Evolutionary conservation across 163 green algal species (phyloP).

Genomic region (Chlamydomonas reinhardtii): DNA sequence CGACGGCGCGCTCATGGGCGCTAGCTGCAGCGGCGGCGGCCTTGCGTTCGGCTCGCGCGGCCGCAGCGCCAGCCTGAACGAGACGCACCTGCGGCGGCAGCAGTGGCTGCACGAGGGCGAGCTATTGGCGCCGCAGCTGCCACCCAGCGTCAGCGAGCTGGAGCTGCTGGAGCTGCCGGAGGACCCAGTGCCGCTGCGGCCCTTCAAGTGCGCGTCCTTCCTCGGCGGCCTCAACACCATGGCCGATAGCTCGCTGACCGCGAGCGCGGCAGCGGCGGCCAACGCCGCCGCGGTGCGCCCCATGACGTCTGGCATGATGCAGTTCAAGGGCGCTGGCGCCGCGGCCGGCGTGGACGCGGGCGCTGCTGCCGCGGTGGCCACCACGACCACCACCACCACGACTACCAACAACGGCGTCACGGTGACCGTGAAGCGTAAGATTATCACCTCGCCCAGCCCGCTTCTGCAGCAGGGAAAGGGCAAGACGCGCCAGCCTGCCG

Average conservation of each 20-base stretch:
- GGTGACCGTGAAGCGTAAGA: slow-evolving; percentile 39
- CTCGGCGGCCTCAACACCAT: not conserved
- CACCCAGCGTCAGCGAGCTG: slow-evolving; percentile 31
- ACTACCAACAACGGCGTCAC: not conserved
- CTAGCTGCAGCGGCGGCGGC: too few species aligned
- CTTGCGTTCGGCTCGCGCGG: slow-evolving; percentile 11
- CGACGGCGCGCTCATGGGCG: not conserved
- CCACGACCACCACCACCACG: too few species aligned
- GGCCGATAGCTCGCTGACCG: not conserved
- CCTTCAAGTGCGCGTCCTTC: not conserved
- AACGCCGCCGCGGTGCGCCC: not conserved
- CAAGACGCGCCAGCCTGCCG: not conserved
- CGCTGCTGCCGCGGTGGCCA: too few species aligned
- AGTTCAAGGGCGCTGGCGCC: slow-evolving; percentile 20
- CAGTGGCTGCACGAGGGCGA: slow-evolving; percentile 31
- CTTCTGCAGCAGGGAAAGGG: slow-evolving; percentile 1
- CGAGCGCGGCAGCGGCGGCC: not conserved
- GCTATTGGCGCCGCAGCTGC: slow-evolving; percentile 38
- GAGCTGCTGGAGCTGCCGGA: slow-evolving; percentile 46
- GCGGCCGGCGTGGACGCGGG: not conserved
- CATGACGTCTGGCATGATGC: slow-evolving; percentile 1
- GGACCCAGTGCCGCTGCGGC: slow-evolving; percentile 2
- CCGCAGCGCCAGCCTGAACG: slow-evolving; percentile 31
- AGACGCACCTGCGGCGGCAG: slow-evolving; percentile 28
- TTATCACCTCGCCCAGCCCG: slow-evolving; percentile 42